Evolutionary conservation across 176 grass and related monocot genomes (phyloP).

Genomic region (Triticum dicoccoides): DNA sequence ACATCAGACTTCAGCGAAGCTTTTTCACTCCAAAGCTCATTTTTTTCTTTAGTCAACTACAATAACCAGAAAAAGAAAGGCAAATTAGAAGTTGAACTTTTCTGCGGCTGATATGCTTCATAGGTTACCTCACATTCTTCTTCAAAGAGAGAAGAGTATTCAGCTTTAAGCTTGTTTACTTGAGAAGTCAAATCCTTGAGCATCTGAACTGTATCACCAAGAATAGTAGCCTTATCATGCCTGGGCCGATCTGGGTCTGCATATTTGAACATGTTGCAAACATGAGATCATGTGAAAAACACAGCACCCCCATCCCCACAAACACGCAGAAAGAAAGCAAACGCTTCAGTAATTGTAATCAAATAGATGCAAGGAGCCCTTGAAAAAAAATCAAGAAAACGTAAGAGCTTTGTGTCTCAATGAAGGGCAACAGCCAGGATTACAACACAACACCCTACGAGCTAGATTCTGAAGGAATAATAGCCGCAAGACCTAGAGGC

Average conservation of each 20-base stretch:
- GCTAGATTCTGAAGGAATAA: too few species aligned
- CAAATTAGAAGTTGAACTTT: conserved; percentile 12
- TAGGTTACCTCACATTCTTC: conserved; percentile 79
- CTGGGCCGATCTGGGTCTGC: conserved; percentile 77
- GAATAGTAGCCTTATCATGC: conserved; percentile 84
- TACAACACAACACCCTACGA: too few species aligned
- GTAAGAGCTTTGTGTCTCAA: too few species aligned
- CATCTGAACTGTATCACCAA: conserved; percentile 74
- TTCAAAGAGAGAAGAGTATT: conserved; percentile 73
- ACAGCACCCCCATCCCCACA: not conserved
- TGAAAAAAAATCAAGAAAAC: not conserved
- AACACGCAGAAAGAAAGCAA: not conserved
- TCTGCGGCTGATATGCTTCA: conserved; percentile 6
- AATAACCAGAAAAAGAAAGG: conserved; percentile 25
- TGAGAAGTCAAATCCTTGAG: conserved; percentile 78
- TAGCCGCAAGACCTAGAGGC: too few species aligned
- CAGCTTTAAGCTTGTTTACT: conserved; percentile 78
- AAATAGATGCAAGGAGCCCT: not conserved
- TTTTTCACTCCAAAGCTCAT: conserved; percentile 88
- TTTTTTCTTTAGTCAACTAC: conserved; percentile 84
- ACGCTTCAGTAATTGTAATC: not conserved
- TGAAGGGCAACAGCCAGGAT: too few species aligned
- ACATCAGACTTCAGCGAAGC: conserved; percentile 72
- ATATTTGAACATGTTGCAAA: conserved; percentile 32
- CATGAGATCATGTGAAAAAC: conserved; percentile 17